phyloP scores from a whole-genome alignment of 495 filamentous ascomycete genomes.

The Elasticomyces elasticus region DNA sequence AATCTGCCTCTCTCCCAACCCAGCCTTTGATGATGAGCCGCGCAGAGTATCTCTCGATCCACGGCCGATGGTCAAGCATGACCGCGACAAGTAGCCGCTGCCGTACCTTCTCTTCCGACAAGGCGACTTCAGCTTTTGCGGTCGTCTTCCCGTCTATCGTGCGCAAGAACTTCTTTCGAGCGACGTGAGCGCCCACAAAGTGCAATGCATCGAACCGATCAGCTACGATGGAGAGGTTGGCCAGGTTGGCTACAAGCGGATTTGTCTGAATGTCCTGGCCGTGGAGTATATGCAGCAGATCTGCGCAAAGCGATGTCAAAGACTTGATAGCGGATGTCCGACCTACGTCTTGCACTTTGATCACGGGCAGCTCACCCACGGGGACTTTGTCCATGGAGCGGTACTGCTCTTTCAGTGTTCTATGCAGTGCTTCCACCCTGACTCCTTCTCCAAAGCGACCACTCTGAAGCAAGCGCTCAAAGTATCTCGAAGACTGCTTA shows the following conservation, averaged over 20 bases:
- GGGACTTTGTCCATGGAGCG: conserved; percentile 39
- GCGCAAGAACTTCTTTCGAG: conserved; percentile 27
- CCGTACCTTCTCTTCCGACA: conserved; percentile 47
- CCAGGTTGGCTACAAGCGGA: conserved; percentile 43
- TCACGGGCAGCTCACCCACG: conserved; percentile 40
- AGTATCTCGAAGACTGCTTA: conserved; percentile 48
- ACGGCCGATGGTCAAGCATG: conserved; percentile 45
- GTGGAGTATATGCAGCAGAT: conserved; percentile 52
- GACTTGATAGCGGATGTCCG: conserved; percentile 43
- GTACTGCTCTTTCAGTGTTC: conserved; percentile 32
- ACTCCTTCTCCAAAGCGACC: conserved; percentile 25
- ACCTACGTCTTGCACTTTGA: conserved; percentile 50
- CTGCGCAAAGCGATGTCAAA: conserved; percentile 40
- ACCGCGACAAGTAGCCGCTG: conserved; percentile 55
- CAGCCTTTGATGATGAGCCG: conserved; percentile 62
- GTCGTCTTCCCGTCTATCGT: conserved; percentile 33
- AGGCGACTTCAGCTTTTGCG: conserved; percentile 23
- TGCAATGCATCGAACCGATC: conserved; percentile 52
- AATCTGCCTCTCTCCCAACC: conserved; percentile 37
- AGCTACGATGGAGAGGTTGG: conserved; percentile 55
- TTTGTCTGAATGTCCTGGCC: conserved; percentile 28
- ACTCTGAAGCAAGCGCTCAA: conserved; percentile 44
- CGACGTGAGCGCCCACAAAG: conserved; percentile 39
- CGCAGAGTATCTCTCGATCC: conserved; percentile 44
- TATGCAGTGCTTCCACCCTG: conserved; percentile 36